Evolutionary conservation across 805 yeast genomes (phyloP), one percentile per base, ranked within the genome.

Genomic region (Barnettozyma vustinii): DNA sequence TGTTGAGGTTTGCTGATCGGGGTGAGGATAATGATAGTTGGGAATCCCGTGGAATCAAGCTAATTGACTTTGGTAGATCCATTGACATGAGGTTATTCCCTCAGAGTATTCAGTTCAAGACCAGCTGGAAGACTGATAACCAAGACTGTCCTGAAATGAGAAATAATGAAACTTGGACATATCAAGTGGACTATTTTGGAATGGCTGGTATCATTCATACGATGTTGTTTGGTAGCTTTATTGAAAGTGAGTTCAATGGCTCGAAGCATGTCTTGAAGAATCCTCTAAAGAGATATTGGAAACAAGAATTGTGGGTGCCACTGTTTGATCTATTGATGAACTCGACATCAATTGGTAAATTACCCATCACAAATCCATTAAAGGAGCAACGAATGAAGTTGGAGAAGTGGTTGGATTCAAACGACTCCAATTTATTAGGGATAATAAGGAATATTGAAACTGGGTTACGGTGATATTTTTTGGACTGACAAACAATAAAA

Each of bases 1-100:
- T 90, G 95, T 60, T 88, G 0, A 66, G 85, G 37, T 71, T 85
- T 37, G 66, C 69, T 15, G 52, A 51, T 45, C 51, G 46, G 27
- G 65, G 46, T 44, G 57, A 51, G 36, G 48, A 58, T 16, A 75
- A 72, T 48, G 56, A 65, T 20, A 78, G 75, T 2, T 80, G 87
- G 86, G 46, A 57, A 19, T 52, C 64, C 2, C 75, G 78, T 49
- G 85, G 87, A 0, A 64, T 86, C 15, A 74, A 75, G 35, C 61
- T 90, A 40, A 85, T 89, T 54, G 96, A 89, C 65, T 90, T 86
- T 66, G 95, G 95, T 4, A 73, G 91, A 53, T 80, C 92, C 0
- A 76, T 88, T 25, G 97, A 90, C 61, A 64, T 86, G 66, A 68
- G 75, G 0, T 63, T 85, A 37, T 79, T 83, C 48, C 75, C 75